These are phyloP conservation scores for Calonectria pseudoreteaudii DNA, from an alignment of 2,329 filamentous ascomycete genomes.

Conservation along the genomic window DNA sequence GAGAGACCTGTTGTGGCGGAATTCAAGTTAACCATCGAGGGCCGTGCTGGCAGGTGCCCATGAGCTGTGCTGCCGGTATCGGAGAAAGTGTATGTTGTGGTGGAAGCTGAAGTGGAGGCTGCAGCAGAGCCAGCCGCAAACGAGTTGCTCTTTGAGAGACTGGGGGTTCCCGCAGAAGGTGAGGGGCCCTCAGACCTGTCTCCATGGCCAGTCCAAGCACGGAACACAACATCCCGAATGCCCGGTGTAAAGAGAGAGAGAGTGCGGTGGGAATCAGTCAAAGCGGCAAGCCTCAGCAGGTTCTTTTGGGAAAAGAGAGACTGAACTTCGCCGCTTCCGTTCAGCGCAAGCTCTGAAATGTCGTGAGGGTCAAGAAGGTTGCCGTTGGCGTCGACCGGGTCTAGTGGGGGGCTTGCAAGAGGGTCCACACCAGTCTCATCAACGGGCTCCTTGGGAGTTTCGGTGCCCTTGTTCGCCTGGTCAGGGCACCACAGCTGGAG, in stretches of 20 bases:
- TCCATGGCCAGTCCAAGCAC: constrained; percentile 86
- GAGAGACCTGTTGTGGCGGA: constrained; percentile 73
- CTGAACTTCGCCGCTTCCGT: constrained; percentile 84
- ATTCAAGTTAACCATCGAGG: constrained; percentile 72
- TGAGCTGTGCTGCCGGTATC: constrained; percentile 74
- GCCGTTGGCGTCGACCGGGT: constrained; percentile 84
- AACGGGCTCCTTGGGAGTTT: constrained; percentile 60
- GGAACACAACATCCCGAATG: constrained; percentile 90
- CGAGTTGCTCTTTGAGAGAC: constrained; percentile 73
- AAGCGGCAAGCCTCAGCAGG: constrained; percentile 80
- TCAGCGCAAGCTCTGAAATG: constrained; percentile 81
- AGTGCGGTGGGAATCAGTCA: constrained; percentile 90
- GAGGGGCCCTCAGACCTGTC: constrained; percentile 74
- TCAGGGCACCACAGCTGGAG: constrained; percentile 91
- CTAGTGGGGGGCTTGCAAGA: constrained; percentile 82
- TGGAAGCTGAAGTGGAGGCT: constrained; percentile 31
- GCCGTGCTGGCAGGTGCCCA: constrained; percentile 75
- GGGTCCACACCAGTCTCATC: constrained; percentile 79
- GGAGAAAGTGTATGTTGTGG: constrained; percentile 79
- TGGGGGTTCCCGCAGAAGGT: constrained; percentile 60
- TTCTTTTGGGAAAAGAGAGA: constrained; percentile 97
- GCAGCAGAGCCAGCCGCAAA: constrained; percentile 60
- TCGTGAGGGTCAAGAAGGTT: constrained; percentile 81
- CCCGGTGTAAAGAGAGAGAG: constrained; percentile 91
- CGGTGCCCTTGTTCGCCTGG: constrained; percentile 65